These are phyloP conservation scores for Sporisorium exsertum DNA, from an alignment of 1,284 basidiomycete species.

Conservation along the genomic window DNA sequence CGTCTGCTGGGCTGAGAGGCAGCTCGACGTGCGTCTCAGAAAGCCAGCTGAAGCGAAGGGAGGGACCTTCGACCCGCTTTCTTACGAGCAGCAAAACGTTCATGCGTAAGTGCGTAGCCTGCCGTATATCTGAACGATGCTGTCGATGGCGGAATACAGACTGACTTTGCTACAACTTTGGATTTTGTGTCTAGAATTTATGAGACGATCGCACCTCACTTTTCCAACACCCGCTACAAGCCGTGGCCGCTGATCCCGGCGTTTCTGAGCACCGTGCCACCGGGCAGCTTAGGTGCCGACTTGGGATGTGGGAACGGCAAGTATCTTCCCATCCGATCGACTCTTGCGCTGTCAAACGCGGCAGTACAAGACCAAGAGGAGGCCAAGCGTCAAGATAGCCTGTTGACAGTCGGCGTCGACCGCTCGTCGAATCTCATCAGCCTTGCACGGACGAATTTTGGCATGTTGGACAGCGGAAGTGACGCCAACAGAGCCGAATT, in stretches of 20 bases:
- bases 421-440: constrained; percentile 79
- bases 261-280: constrained; percentile 81
- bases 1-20: constrained; percentile 30
- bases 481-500: background rate
- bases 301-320: constrained; percentile 98
- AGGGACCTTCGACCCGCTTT: constrained; percentile 37
- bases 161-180: constrained; percentile 6
- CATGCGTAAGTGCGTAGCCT: constrained; percentile 63
- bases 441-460: constrained; percentile 55
- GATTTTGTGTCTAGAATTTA: constrained; percentile 74
- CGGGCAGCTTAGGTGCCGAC: constrained; percentile 88
- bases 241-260: constrained; percentile 92
- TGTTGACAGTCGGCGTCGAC: constrained; percentile 62
- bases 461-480: constrained; percentile 11
- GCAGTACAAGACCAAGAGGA: background rate
- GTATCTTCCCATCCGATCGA: constrained; percentile 75
- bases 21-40: constrained; percentile 16
- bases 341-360: constrained; percentile 15
- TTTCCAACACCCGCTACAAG: constrained; percentile 94
- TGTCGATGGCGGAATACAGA: background rate
- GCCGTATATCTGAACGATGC: background rate
- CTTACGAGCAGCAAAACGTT: constrained; percentile 65
- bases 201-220: constrained; percentile 89
- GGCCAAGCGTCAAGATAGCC: constrained; percentile 20
- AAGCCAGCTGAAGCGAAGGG: constrained; percentile 14